phyloP scores from a whole-genome alignment of 2,329 filamentous ascomycete species.

The Shiraia sp. region DNA sequence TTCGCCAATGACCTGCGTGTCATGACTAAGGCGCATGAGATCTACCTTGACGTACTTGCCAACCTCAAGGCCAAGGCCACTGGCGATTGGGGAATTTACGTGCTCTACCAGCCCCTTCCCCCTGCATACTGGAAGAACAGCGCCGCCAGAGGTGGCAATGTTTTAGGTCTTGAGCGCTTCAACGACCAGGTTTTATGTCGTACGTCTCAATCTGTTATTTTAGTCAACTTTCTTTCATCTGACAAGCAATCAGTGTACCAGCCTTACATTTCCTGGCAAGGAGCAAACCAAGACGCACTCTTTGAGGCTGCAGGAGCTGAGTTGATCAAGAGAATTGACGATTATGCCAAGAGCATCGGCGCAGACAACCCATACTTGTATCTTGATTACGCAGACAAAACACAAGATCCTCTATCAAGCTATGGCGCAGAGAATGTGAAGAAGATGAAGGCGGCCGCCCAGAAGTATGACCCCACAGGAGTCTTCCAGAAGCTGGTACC shows the following conservation, averaged over 20 bases:
- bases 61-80: conserved; percentile 32
- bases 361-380: conserved; percentile 33
- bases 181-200: conserved; percentile 17
- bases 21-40: conserved; percentile 44
- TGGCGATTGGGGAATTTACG: conserved; percentile 39
- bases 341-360: conserved; percentile 22
- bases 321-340: conserved; percentile 16
- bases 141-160: conserved; percentile 45
- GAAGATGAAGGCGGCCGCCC: conserved; percentile 22
- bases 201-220: conserved; percentile 4
- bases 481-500: conserved; percentile 31
- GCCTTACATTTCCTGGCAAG: conserved; percentile 26
- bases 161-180: conserved; percentile 44
- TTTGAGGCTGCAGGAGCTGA: conserved; percentile 23
- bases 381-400: conserved; percentile 37
- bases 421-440: conserved; percentile 23
- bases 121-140: conserved; percentile 42
- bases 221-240: background rate
- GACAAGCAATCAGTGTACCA: conserved; percentile 14
- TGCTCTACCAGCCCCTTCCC: conserved; percentile 46
- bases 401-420: conserved; percentile 23
- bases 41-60: conserved; percentile 46
- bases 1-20: conserved; percentile 42
- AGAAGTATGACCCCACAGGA: conserved; percentile 25
- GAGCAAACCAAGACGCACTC: conserved; percentile 19